A percentile compares a stretch with the other conserved stretches of the same genome.
Evolutionary conservation across 1,284 basidiomycete species (phyloP).

Genomic region (Rhodofomes roseus): DNA sequence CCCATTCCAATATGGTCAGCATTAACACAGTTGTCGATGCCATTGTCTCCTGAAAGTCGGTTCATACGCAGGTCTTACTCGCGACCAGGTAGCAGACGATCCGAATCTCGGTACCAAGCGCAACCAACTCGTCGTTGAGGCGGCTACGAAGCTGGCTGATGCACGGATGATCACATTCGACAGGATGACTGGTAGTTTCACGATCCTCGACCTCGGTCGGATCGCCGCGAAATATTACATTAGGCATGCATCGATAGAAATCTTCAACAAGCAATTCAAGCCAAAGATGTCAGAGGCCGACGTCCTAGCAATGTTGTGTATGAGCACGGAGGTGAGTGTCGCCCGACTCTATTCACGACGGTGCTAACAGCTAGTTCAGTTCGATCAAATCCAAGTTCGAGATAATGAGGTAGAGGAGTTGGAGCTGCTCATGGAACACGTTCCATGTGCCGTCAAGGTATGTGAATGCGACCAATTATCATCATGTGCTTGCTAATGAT

Average conservation of each 20-base stretch:
- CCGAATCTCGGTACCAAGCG: conserved; percentile 77
- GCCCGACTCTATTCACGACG: background rate
- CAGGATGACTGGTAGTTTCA: conserved; percentile 56
- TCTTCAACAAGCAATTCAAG: conserved; percentile 84
- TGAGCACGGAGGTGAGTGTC: conserved; percentile 80
- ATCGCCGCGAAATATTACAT: conserved; percentile 99
- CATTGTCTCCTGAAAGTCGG: background rate
- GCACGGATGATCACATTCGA: conserved; percentile 87
- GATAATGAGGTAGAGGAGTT: conserved; percentile 90
- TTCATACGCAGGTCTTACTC: conserved; percentile 61
- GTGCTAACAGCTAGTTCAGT: conserved; percentile 43
- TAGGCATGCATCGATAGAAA: conserved; percentile 81
- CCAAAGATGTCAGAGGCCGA: conserved; percentile 94
- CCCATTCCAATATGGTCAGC: conserved; percentile 82
- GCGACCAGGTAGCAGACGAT: conserved; percentile 74
- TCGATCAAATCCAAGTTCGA: conserved; percentile 91
- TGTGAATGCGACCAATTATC: conserved; percentile 12
- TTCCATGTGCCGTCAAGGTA: conserved; percentile 81
- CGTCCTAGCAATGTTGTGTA: conserved; percentile 81
- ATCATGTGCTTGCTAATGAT: background rate
- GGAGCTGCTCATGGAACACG: conserved; percentile 61
- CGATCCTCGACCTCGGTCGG: conserved; percentile 84
- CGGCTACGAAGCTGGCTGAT: conserved; percentile 71
- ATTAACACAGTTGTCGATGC: background rate
- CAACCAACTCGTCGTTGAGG: conserved; percentile 65